phyloP scores from a whole-genome alignment of 805 yeast species.

The Candida nonsorbophila region DNA sequence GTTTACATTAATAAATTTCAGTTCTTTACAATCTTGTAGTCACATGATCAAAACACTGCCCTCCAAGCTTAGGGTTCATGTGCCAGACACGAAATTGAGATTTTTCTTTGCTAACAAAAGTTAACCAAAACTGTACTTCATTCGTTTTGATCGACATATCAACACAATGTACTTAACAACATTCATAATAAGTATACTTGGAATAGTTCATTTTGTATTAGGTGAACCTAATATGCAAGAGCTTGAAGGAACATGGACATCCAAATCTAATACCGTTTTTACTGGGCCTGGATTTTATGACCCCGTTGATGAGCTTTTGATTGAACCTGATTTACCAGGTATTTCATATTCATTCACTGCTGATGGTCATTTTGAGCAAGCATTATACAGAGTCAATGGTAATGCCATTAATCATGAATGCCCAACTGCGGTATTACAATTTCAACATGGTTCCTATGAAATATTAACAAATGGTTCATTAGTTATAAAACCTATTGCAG shows the following conservation, averaged over 20 bases:
- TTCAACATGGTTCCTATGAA: slow-evolving; percentile 84
- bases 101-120: too few species aligned
- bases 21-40: too few species aligned
- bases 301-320: slow-evolving; percentile 89
- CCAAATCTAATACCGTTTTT: slow-evolving; percentile 89
- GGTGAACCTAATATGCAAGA: slow-evolving; percentile 36
- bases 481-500: slow-evolving; percentile 64
- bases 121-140: too few species aligned
- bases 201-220: slow-evolving; percentile 6
- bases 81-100: too few species aligned
- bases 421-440: slow-evolving; percentile 75
- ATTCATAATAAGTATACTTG: not conserved
- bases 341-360: slow-evolving; percentile 86
- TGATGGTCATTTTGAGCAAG: slow-evolving; percentile 90
- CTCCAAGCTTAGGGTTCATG: too few species aligned
- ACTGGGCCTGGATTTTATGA: slow-evolving; percentile 97
- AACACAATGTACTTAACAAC: too few species aligned
- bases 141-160: too few species aligned
- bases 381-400: slow-evolving; percentile 72
- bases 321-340: slow-evolving; percentile 96
- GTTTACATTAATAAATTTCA: too few species aligned
- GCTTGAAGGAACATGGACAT: slow-evolving; percentile 89
- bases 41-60: too few species aligned
- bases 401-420: slow-evolving; percentile 74
- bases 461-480: slow-evolving; percentile 62